Percentiles rank a stretch among this genome's conserved stretches.
Conservation (phyloP, 2,329 filamentous ascomycete species). For the Teratosphaeria viscida region DNA sequence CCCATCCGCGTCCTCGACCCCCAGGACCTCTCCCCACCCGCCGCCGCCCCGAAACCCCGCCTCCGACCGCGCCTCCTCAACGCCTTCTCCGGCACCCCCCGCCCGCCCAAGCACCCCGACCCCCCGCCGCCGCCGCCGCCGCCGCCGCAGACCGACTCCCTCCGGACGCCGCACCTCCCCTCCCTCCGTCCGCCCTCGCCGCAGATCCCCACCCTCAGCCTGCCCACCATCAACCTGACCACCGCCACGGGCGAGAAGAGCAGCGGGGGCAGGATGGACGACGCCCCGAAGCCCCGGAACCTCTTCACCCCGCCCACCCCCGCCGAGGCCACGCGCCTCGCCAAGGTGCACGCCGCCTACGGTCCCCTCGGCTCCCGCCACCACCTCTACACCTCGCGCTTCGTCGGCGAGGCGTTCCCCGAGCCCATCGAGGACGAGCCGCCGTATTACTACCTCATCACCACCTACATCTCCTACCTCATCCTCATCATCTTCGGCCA, state of each 20-base stretch:
- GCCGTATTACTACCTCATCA: conserved; percentile 91
- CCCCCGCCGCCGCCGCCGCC: conserved; percentile 9
- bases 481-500: conserved; percentile 93
- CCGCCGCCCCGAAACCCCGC: conserved; percentile 9
- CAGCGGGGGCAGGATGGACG: conserved; percentile 49
- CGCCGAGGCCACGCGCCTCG: conserved; percentile 67
- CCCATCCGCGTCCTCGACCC: conserved; percentile 21
- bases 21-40: conserved; percentile 6
- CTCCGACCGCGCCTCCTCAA: conserved; percentile 19
- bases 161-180: conserved; percentile 32
- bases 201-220: conserved; percentile 61
- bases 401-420: conserved; percentile 68
- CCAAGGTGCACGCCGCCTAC: conserved; percentile 79
- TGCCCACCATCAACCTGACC: conserved; percentile 87
- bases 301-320: conserved; percentile 81
- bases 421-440: conserved; percentile 88
- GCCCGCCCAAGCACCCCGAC: conserved; percentile 14
- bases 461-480: conserved; percentile 96
- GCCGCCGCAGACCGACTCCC: conserved; percentile 2
- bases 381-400: conserved; percentile 83
- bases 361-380: conserved; percentile 69
- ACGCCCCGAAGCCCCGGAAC: conserved; percentile 60
- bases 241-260: conserved; percentile 68
- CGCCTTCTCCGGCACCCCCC: conserved; percentile 21
- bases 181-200: conserved; percentile 55